These are phyloP conservation scores for Penicillium cataractarum DNA, from an alignment of 495 filamentous ascomycete species.

Conservation along the genomic window DNA sequence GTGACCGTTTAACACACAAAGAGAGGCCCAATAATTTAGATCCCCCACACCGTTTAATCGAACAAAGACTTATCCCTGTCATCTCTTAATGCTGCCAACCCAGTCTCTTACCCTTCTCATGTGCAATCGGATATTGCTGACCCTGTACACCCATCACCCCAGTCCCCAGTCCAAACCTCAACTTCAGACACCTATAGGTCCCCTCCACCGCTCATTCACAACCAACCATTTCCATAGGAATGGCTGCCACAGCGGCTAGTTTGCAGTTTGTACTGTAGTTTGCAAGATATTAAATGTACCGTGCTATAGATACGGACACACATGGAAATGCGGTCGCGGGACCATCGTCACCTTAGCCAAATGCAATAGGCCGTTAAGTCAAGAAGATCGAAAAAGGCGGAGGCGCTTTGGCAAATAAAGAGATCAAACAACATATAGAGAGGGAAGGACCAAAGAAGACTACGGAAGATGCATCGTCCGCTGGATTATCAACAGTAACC, in stretches of 20 bases:
- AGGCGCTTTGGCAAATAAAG: background rate
- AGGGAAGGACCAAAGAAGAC: constrained; percentile 19
- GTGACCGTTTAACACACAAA: background rate
- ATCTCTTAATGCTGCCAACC: background rate
- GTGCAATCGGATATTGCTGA: constrained; percentile 9
- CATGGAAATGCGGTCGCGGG: background rate
- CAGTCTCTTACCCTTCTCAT: background rate
- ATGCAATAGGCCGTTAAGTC: background rate
- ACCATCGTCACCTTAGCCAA: background rate
- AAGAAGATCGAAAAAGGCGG: background rate
- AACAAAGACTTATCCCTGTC: background rate
- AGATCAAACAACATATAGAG: background rate
- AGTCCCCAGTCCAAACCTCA: background rate
- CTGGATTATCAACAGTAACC: constrained; percentile 10
- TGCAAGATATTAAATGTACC: background rate
- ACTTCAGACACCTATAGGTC: background rate
- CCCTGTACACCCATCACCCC: constrained; percentile 4
- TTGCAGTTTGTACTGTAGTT: background rate
- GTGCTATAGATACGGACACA: background rate
- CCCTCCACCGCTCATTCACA: background rate
- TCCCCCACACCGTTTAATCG: background rate
- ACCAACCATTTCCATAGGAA: background rate
- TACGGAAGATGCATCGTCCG: constrained; percentile 19
- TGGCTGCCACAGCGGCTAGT: background rate
- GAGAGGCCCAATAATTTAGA: background rate